Conservation (phyloP, 495 filamentous ascomycete species). For the Saxophila tyrrhenica region DNA sequence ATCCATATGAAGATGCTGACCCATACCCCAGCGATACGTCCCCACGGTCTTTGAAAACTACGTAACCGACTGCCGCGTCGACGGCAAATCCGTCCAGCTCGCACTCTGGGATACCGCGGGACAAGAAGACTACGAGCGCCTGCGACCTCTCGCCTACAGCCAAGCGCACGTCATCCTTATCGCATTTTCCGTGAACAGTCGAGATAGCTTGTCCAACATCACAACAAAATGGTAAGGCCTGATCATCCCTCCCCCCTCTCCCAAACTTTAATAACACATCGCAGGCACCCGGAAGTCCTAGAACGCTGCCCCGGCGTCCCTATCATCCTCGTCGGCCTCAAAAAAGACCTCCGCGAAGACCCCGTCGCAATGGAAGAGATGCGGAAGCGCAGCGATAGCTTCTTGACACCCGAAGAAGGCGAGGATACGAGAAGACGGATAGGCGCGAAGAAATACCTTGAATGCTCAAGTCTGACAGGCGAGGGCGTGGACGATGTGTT, state of each 20-base stretch:
- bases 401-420: conserved; percentile 71
- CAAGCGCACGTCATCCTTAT: conserved; percentile 97
- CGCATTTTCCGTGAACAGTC: conserved; percentile 89
- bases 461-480: conserved; percentile 93
- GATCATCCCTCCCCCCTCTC: not conserved
- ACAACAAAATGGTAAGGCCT: conserved; percentile 87
- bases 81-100: conserved; percentile 38
- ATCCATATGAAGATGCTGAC: conserved; percentile 6
- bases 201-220: conserved; percentile 95
- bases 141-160: conserved; percentile 91
- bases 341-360: conserved; percentile 95
- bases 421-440: conserved; percentile 70
- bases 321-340: conserved; percentile 92
- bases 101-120: conserved; percentile 40
- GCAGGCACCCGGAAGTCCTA: conserved; percentile 56
- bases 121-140: conserved; percentile 44
- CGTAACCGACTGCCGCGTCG: conserved; percentile 37
- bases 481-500: conserved; percentile 99
- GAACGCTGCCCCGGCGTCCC: conserved; percentile 89
- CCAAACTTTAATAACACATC: not conserved
- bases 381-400: conserved; percentile 83
- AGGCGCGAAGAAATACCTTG: conserved; percentile 89
- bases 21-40: conserved; percentile 20
- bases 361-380: conserved; percentile 91
- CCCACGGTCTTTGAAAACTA: conserved; percentile 39